Base-by-base conservation (phyloP, 1,284 basidiomycete genomes). In the Ustilago cynodontis region DNA sequence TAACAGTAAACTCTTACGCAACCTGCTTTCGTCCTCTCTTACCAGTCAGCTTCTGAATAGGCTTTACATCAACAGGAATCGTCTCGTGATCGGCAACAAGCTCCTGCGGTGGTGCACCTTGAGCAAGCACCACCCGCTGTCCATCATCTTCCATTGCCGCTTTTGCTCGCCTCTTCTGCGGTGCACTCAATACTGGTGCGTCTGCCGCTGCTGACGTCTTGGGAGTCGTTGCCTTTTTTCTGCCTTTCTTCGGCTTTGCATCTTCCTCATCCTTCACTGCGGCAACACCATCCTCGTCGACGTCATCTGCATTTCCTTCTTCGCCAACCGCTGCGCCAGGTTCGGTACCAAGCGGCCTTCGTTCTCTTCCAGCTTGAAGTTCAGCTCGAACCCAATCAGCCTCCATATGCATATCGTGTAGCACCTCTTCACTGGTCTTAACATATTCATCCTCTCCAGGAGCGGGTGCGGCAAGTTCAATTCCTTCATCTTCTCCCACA, bases 401-500 rank as follows among this genome's bases (percentile, higher is more conserved):
- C 54, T 79, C 72, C 56, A 60, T 59, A 49, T 75, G 58, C 76
- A 82, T 79, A 41, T 82, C 78, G 45, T 62, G 64, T 26, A 79
- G 49, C 63, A 80, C 69, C 50, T 82, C 83, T 64, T 80, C 76
- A 47, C 74, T 77, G 60, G 81, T 81, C 49, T 77, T 77, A 29
- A 77, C 73, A 45, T 39, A 81, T 24, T 56, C 70, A 18, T 77
- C 79, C 51, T 71, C 79, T 50, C 82, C 85, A 33, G 79, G 76
- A 26, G 75, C 73, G 2, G 64, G 67, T 2, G 45, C 47, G 5
- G 73, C 65, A 2, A 76, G 58, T 47, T 76, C 68, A 37, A 71
- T 59, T 20, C 82, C 78, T n/a, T 81, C 75, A 37, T 83, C 81
- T 14, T 82, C 77, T 28, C 84, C 81, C 20, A 81, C 71, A 37